A percentile compares a stretch with the other conserved stretches of the same genome.
Evolutionary conservation across 768 basidiomycete genomes (phyloP).

Genomic region (Hebeloma cylindrosporum): DNA sequence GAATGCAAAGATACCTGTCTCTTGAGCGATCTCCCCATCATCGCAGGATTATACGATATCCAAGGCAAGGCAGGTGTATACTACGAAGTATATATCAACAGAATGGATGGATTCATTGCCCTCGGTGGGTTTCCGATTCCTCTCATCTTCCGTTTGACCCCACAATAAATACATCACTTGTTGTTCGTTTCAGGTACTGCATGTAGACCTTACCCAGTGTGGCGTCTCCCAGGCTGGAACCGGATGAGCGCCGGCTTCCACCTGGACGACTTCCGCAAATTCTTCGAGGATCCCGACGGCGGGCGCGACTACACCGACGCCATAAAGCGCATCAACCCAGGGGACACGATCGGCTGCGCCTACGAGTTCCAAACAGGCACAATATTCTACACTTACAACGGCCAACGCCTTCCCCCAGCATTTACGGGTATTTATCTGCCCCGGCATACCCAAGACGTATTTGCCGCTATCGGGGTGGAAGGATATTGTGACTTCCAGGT

Average conservation of each 20-base stretch:
- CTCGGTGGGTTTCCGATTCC: slow-evolving; percentile 41
- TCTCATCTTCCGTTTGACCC: neutral
- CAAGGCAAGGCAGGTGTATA: slow-evolving; percentile 58
- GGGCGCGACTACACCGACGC: slow-evolving; percentile 53
- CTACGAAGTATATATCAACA: slow-evolving; percentile 57
- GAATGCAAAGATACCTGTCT: slow-evolving; percentile 53
- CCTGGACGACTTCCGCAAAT: slow-evolving; percentile 71
- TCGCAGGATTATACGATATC: slow-evolving; percentile 59
- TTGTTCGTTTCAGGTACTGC: slow-evolving; percentile 47
- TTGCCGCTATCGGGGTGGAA: slow-evolving; percentile 62
- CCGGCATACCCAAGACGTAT: slow-evolving; percentile 51
- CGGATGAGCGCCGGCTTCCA: slow-evolving; percentile 63
- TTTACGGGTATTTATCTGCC: slow-evolving; percentile 62
- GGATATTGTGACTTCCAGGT: slow-evolving; percentile 55
- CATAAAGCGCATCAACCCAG: slow-evolving; percentile 34
- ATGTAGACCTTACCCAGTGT: slow-evolving; percentile 63
- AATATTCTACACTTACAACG: slow-evolving; percentile 69
- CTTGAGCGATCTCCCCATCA: slow-evolving; percentile 58
- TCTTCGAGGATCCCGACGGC: slow-evolving; percentile 67
- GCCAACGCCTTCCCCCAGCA: slow-evolving; percentile 51
- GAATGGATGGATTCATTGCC: slow-evolving; percentile 60
- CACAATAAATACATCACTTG: neutral
- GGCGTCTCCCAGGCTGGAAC: slow-evolving; percentile 74
- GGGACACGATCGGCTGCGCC: slow-evolving; percentile 63
- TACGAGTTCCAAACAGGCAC: slow-evolving; percentile 53